phyloP scores from a whole-genome alignment of 495 filamentous ascomycete species.

The Darksidea phi region DNA sequence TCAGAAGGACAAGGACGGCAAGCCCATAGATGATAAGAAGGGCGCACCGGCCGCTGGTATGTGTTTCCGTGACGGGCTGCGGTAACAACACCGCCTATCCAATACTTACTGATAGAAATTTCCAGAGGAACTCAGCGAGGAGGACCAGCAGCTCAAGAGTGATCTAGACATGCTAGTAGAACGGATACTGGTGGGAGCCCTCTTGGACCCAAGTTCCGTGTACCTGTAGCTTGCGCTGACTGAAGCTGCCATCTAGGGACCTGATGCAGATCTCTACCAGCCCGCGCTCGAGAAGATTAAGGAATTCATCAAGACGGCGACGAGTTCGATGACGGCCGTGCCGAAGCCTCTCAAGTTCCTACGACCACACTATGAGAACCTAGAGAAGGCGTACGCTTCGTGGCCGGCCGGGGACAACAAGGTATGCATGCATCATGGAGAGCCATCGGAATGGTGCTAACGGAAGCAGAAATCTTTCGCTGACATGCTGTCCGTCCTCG shows the following conservation, averaged over 20 bases:
- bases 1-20: conserved; percentile 65
- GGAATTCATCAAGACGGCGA: conserved; percentile 96
- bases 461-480: conserved; percentile 68
- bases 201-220: neutral
- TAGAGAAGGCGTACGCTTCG: conserved; percentile 80
- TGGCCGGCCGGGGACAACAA: conserved; percentile 84
- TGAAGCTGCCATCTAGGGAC: conserved; percentile 60
- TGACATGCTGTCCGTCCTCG: conserved; percentile 93
- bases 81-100: neutral
- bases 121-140: conserved; percentile 88
- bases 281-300: conserved; percentile 93
- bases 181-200: conserved; percentile 71
- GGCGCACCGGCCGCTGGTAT: conserved; percentile 41
- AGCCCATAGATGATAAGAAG: conserved; percentile 67
- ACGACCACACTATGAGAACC: conserved; percentile 85
- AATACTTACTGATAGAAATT: conserved; percentile 23
- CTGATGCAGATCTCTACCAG: conserved; percentile 83
- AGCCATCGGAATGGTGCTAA: conserved; percentile 2
- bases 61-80: conserved; percentile 31
- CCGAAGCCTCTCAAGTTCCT: conserved; percentile 98
- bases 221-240: conserved; percentile 23
- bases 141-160: conserved; percentile 95
- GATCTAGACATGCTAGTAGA: conserved; percentile 99
- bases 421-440: conserved; percentile 44
- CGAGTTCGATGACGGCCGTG: conserved; percentile 97